Percentiles rank a stretch among this genome's conserved stretches.
Conservation (phyloP, 768 basidiomycete species). For the Kwoniella dejecticola region DNA sequence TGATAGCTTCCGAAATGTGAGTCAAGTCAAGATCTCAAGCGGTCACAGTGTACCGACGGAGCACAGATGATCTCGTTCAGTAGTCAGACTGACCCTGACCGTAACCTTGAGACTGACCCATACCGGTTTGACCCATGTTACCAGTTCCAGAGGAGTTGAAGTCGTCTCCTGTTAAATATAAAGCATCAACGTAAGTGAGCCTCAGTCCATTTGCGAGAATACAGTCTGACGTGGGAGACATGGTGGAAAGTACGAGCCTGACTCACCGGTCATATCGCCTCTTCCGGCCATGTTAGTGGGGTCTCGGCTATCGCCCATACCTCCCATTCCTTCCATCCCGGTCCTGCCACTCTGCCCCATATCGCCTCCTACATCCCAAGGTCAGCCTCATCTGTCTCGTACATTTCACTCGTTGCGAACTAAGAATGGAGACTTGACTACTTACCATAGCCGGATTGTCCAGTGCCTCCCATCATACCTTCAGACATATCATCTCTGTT, state of each 20-base stretch:
- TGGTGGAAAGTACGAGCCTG: background rate
- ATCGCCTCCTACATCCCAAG: background rate
- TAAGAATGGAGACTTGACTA: no score
- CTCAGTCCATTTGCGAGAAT: no score
- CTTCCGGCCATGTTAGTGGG: background rate
- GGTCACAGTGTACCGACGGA: no score
- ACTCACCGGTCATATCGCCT: conserved; percentile 7
- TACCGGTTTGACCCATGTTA: background rate
- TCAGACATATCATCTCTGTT: conserved; percentile 1
- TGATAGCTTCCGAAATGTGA: no score
- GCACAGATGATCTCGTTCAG: no score
- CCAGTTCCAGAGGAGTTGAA: background rate
- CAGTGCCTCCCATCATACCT: background rate
- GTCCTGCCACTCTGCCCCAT: background rate
- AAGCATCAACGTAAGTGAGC: no score
- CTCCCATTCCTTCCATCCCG: background rate
- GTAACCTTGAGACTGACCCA: conserved; percentile 8
- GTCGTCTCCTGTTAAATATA: background rate
- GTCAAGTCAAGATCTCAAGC: no score
- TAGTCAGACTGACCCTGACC: conserved; percentile 10
- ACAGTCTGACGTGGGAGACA: background rate
- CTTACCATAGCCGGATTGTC: conserved; percentile 10
- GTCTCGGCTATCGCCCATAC: conserved; percentile 1
- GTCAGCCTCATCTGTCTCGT: background rate
- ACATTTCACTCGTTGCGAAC: background rate